A percentile compares a stretch with the other conserved stretches of the same genome.
Conservation (phyloP, 805 yeast genomes). For the Starmera quercuum region DNA sequence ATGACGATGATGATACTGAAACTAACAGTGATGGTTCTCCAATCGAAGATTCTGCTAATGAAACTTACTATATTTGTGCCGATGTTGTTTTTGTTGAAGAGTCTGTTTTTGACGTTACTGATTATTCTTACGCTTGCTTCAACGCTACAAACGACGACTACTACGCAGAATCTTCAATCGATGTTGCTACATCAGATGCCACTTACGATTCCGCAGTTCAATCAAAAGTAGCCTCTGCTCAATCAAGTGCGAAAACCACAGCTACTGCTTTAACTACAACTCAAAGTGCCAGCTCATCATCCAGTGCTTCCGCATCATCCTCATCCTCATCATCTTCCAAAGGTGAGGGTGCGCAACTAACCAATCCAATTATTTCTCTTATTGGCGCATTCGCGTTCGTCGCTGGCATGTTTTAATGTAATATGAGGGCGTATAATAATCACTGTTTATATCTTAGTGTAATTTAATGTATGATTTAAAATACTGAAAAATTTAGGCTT, state of each 20-base stretch:
- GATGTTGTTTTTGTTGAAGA: slow-evolving; percentile 37
- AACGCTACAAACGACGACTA: slow-evolving; percentile 32
- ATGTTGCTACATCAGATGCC: slow-evolving; percentile 13
- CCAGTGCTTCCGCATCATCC: slow-evolving; percentile 10
- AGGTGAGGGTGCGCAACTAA: slow-evolving; percentile 8
- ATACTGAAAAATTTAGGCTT: too few species aligned
- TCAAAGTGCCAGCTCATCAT: slow-evolving; percentile 5
- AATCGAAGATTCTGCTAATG: slow-evolving; percentile 27
- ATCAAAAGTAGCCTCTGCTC: slow-evolving; percentile 9
- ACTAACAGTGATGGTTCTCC: slow-evolving; percentile 20
- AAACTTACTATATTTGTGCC: slow-evolving; percentile 39
- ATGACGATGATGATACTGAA: slow-evolving; percentile 21
- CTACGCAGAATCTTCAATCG: slow-evolving; percentile 25
- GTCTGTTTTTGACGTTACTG: slow-evolving; percentile 27
- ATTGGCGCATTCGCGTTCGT: slow-evolving; percentile 16
- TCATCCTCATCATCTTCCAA: slow-evolving; percentile 1
- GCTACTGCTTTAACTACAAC: slow-evolving; percentile 9
- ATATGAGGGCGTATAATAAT: too few species aligned
- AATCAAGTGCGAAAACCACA: slow-evolving; percentile 10
- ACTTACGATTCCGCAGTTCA: slow-evolving; percentile 13
- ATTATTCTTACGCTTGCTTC: slow-evolving; percentile 30
- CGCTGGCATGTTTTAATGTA: slow-evolving; percentile 13
- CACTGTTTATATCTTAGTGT: too few species aligned
- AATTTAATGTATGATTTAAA: too few species aligned
- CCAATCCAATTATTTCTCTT: slow-evolving; percentile 14